Evolutionary conservation across 495 filamentous ascomycete genomes (phyloP).

Genomic region (Penicillium malachiteum): DNA sequence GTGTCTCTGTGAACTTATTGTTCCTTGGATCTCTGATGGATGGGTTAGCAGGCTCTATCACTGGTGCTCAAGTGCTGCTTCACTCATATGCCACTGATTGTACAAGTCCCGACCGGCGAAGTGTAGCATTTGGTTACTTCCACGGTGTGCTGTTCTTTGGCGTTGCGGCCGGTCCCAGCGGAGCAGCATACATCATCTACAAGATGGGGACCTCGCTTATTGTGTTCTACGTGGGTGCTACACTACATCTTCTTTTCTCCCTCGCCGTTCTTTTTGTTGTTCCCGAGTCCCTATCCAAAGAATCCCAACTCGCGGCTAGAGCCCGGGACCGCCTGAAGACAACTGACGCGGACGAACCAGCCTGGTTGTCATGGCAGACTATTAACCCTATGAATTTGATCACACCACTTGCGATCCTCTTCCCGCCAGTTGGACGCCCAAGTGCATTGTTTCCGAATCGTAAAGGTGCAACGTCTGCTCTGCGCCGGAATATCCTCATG

Average conservation of each 20-base stretch:
- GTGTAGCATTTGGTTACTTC: slow-evolving; percentile 84
- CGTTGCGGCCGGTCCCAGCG: slow-evolving; percentile 76
- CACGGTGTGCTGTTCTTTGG: slow-evolving; percentile 86
- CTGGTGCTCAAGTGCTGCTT: slow-evolving; percentile 71
- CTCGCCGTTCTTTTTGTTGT: slow-evolving; percentile 64
- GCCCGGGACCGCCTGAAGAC: slow-evolving; percentile 54
- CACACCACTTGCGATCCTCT: slow-evolving; percentile 73
- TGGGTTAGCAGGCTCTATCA: slow-evolving; percentile 84
- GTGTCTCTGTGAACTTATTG: slow-evolving; percentile 67
- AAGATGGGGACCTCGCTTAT: slow-evolving; percentile 63
- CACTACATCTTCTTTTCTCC: slow-evolving; percentile 69
- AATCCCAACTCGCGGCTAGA: slow-evolving; percentile 64
- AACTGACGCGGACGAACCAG: slow-evolving; percentile 11
- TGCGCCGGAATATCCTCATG: slow-evolving; percentile 77
- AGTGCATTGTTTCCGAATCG: slow-evolving; percentile 61
- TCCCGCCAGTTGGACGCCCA: slow-evolving; percentile 64
- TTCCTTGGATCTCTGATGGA: slow-evolving; percentile 73
- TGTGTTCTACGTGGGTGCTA: slow-evolving; percentile 76
- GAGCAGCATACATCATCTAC: slow-evolving; percentile 75
- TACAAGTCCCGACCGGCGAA: slow-evolving; percentile 72
- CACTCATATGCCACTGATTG: slow-evolving; percentile 89
- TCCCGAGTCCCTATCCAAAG: slow-evolving; percentile 77
- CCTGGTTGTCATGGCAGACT: slow-evolving; percentile 16
- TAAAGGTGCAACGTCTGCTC: slow-evolving; percentile 52
- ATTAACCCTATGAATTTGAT: slow-evolving; percentile 61